Evolutionary conservation across 2,329 filamentous ascomycete species (phyloP).

Genomic region (Grosmannia clavigera): DNA sequence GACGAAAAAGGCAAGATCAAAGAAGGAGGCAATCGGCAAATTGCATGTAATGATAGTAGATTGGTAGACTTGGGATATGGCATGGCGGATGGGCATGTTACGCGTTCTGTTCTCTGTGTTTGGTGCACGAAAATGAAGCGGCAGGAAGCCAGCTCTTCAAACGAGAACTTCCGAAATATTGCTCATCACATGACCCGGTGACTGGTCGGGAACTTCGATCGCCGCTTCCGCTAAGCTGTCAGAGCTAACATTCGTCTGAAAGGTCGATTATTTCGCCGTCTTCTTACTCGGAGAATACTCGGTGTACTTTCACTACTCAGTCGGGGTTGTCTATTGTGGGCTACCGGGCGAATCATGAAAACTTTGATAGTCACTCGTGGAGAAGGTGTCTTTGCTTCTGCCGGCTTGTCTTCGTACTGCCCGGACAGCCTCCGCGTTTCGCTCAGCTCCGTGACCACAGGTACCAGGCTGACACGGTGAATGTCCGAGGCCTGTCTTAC

Average conservation of each 20-base stretch:
- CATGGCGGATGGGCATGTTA: neutral
- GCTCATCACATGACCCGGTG: neutral
- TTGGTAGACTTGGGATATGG: neutral
- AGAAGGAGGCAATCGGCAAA: neutral
- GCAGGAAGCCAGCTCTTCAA: neutral
- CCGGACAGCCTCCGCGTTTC: neutral
- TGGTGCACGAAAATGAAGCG: neutral
- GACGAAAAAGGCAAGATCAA: too few species aligned
- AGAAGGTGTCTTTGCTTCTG: neutral
- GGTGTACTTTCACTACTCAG: neutral
- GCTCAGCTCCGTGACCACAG: too few species aligned
- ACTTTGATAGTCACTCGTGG: neutral
- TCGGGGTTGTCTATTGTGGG: neutral
- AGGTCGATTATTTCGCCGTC: neutral
- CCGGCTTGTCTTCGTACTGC: neutral
- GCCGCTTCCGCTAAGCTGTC: neutral
- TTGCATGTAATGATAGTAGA: neutral
- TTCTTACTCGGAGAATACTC: neutral
- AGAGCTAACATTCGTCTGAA: neutral
- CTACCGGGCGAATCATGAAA: neutral
- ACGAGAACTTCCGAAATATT: neutral
- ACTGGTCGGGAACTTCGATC: neutral
- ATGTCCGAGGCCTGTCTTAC: neutral
- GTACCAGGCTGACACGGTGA: neutral
- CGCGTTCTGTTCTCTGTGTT: neutral